Evolutionary conservation across 1,284 basidiomycete genomes (phyloP).

Genomic region (Mycosarcoma mackinlayi): DNA sequence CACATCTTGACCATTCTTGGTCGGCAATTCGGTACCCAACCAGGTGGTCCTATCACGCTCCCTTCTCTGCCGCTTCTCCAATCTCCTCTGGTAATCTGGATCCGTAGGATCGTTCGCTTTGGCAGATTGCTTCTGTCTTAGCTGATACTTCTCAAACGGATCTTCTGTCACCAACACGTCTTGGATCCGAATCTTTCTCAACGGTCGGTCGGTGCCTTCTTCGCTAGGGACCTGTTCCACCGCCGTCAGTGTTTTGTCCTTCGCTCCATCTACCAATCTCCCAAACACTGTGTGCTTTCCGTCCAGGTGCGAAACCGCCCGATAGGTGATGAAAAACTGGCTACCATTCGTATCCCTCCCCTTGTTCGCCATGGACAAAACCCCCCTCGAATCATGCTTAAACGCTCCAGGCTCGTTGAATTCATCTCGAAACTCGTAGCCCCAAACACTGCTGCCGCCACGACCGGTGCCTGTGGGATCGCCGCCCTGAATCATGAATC

Average conservation of each 20-base stretch:
- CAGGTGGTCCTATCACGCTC: conserved; percentile 65
- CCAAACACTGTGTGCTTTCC: conserved; percentile 96
- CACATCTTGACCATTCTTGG: not conserved
- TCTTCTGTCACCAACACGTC: conserved; percentile 56
- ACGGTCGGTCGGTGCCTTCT: conserved; percentile 84
- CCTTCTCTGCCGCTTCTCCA: conserved; percentile 57
- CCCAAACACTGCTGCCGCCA: conserved; percentile 94
- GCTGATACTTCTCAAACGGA: conserved; percentile 59
- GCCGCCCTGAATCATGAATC: conserved; percentile 98
- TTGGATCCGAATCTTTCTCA: conserved; percentile 77
- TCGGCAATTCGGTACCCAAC: conserved; percentile 44
- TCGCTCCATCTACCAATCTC: conserved; percentile 88
- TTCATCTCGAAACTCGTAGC: conserved; percentile 93
- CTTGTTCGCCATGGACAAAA: conserved; percentile 66
- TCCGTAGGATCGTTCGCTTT: conserved; percentile 48
- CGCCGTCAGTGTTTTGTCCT: conserved; percentile 77
- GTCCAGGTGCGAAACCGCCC: conserved; percentile 75
- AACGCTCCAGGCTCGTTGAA: conserved; percentile 71
- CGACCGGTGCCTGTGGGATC: conserved; percentile 95
- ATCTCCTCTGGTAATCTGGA: conserved; percentile 38
- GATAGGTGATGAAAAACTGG: conserved; percentile 63
- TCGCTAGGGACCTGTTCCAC: conserved; percentile 85
- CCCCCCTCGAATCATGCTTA: conserved; percentile 56
- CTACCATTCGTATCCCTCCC: conserved; percentile 63
- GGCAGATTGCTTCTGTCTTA: conserved; percentile 24